Base-by-base conservation (phyloP, 2,329 filamentous ascomycete genomes). In the Xylariaceae sp. region DNA sequence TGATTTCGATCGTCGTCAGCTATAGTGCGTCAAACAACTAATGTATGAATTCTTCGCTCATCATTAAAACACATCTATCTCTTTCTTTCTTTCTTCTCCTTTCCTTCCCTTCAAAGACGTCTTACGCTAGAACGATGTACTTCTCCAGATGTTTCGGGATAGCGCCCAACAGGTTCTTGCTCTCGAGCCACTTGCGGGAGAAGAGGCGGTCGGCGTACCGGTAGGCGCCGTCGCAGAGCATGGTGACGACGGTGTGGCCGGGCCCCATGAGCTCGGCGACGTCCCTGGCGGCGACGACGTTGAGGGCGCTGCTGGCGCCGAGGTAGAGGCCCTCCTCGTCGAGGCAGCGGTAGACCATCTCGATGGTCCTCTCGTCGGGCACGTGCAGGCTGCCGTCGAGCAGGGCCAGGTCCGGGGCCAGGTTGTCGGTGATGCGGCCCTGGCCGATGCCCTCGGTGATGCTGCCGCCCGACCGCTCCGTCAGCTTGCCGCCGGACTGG, bases 401-500 rank as follows among this genome's bases (percentile, higher is more conserved):
- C 31, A 94, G 71, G 44, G 74, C 83, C 41, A 98, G 75, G 56
- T 98, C 92, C 3, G 85, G 85, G 64, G 78, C 71, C 49, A 98
- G 68, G 65, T 98, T 98, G 59, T 95, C 87, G n/a, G 92, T 98
- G 36, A 98, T 78, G 36, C 92, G 84, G 26, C 92, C 92, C 69
- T 97, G 92, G 14, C 92, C 92, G 56, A 98, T 98, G 16, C 92
- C 92, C 68, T 98, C 92, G 3, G 92, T 98, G 66, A 98, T 97
- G 57, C 85, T 92, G 38, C 85, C 82, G 8, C 92, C 92, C 3
- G 70, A 69, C 35, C 92, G 76, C 59, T 96, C 90, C n/a, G 71
- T 70, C 38, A 97, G 71, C 60, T 85, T 83, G 27, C 89, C 89
- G 9, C 88, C 88, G 12, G 83, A 89, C 43, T 78, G 75, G 52